These are phyloP conservation scores for Xylaria sp. DNA, from an alignment of 2,329 filamentous ascomycete species.

Conservation along the genomic window DNA sequence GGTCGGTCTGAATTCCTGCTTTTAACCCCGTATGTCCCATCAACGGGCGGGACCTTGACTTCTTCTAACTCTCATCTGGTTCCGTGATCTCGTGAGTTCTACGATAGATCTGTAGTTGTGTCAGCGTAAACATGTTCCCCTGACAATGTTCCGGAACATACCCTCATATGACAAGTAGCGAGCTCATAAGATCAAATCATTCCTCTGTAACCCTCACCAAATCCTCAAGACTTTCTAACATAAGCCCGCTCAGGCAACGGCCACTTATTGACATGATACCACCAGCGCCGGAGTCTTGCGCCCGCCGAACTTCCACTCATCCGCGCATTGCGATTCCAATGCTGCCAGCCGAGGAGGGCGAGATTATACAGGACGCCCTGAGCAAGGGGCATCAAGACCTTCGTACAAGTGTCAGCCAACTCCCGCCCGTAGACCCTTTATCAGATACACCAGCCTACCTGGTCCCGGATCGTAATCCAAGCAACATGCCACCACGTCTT, in stretches of 20 bases:
- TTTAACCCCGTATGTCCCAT: too few species aligned
- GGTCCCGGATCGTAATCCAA: conserved; percentile 83
- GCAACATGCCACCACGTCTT: conserved; percentile 73
- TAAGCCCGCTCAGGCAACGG: conserved; percentile 45
- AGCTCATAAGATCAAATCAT: too few species aligned
- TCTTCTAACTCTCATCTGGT: too few species aligned
- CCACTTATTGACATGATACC: conserved; percentile 95
- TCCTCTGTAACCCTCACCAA: background rate
- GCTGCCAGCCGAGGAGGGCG: conserved; percentile 77
- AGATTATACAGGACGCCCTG: conserved; percentile 91
- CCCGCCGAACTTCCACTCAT: conserved; percentile 73
- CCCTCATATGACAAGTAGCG: too few species aligned
- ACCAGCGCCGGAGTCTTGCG: conserved; percentile 78
- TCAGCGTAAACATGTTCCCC: too few species aligned
- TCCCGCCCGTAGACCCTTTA: too few species aligned
- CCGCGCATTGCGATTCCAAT: conserved; percentile 76
- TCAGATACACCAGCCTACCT: conserved; percentile 48
- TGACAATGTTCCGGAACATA: too few species aligned
- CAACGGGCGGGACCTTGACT: too few species aligned
- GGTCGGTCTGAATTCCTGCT: too few species aligned
- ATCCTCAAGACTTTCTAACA: background rate
- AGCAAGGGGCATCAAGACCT: conserved; percentile 79
- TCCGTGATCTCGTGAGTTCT: too few species aligned
- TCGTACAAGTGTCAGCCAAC: background rate
- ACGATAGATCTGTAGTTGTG: too few species aligned